Percentiles rank a stretch among this genome's conserved stretches.
Conservation (phyloP, 768 basidiomycete species). For the Russula compacta region DNA sequence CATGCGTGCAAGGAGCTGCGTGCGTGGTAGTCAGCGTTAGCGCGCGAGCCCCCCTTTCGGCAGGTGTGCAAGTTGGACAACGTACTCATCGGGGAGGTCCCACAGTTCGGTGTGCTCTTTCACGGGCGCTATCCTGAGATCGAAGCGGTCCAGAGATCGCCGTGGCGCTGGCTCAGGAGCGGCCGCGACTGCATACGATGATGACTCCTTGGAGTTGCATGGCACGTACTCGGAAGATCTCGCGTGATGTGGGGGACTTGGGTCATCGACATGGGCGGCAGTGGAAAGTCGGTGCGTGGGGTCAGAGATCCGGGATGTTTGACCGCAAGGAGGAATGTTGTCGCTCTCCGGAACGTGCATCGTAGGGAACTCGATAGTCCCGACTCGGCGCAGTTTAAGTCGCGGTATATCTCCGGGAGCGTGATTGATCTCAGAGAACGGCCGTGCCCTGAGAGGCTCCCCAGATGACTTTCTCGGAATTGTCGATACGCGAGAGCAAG, state of each 20-base stretch:
- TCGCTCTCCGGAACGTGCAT: neutral
- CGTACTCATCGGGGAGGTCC: slow-evolving; percentile 18
- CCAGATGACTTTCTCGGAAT: slow-evolving; percentile 1
- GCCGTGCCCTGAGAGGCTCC: slow-evolving; percentile 5
- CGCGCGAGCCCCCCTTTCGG: neutral
- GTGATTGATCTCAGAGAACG: slow-evolving; percentile 17
- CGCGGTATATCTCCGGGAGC: slow-evolving; percentile 1
- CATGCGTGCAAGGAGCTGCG: slow-evolving; percentile 11
- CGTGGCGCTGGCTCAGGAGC: neutral
- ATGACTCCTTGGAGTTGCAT: neutral
- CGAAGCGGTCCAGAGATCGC: slow-evolving; percentile 15
- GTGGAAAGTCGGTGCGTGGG: neutral
- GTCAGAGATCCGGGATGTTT: slow-evolving; percentile 3
- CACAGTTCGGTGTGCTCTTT: slow-evolving; percentile 18
- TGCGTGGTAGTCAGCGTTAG: neutral
- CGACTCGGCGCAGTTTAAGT: slow-evolving; percentile 19
- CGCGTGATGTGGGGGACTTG: neutral
- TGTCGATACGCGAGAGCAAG: neutral
- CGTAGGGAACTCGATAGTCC: slow-evolving; percentile 14
- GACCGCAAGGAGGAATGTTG: neutral
- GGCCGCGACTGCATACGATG: slow-evolving; percentile 2
- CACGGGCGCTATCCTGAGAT: slow-evolving; percentile 11
- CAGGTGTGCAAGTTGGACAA: neutral
- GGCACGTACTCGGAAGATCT: neutral
- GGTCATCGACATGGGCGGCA: neutral